Evolutionary conservation across 2,329 filamentous ascomycete genomes (phyloP), one percentile per base, ranked within the genome.

Genomic region (Aureobasidium sp.): DNA sequence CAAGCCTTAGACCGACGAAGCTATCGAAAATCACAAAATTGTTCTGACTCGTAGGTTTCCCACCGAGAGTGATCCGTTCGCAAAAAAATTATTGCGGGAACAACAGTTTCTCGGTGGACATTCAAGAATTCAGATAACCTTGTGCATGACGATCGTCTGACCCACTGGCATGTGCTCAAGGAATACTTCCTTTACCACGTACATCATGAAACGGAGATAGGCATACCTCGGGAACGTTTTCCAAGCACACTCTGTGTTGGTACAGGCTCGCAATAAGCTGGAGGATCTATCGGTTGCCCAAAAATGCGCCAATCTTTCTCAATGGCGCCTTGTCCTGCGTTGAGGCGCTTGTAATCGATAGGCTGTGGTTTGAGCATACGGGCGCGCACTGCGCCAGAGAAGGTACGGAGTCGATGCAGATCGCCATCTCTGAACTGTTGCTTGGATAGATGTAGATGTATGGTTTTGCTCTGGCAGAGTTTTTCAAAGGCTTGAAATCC

Each of bases 231-330:
- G 30, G 42, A 7, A 29, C 34, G 55, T 39, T 59, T 59, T 3
- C 55, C 55, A 32, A 59, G 55, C 16, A 59, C 44, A 45, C 39
- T 44, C 14, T 36, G 42, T 29, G 45, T n/a, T 10, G 14, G 8
- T 9, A 30, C 10, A 36, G 53, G n/a, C 6, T 16, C 39, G 8
- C 30, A 44, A 27, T 57, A 57, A 36, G 53, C n/a, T 10, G 53
- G 53, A 16, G 41, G 39, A 16, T 36, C 7, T 45, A 7, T 16
- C 9, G 30, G 4, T 7, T 36, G 39, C 7, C 8, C 34, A 16
- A 59, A 49, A 7, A 48, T 44, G n/a, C 25, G 42, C 55, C 55
- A 59, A 16, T 59, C 55, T 32, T 4, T 48, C 21, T 59, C 55
- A 11, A 48, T 37, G 3, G 44, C 55, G 14, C 55, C 55, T 14